phyloP scores from a whole-genome alignment of 2,329 filamentous ascomycete genomes.

The Juglanconis sp. region DNA sequence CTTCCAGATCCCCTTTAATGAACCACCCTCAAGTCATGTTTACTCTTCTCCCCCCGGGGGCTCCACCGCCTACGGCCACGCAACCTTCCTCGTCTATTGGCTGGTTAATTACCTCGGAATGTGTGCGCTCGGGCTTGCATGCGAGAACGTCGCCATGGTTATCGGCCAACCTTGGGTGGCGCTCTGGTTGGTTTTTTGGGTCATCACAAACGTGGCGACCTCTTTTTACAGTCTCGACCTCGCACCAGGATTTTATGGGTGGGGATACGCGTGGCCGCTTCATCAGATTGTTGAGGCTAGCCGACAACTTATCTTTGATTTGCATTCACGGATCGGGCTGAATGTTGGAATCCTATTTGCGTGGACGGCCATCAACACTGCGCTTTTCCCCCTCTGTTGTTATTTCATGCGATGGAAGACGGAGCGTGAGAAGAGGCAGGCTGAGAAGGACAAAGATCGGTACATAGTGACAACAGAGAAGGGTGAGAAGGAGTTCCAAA shows the following conservation, averaged over 20 bases:
- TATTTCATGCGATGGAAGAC: conserved; percentile 41
- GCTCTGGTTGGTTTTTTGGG: conserved; percentile 65
- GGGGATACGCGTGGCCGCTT: conserved; percentile 63
- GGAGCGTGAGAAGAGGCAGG: conserved; percentile 26
- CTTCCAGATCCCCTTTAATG: conserved; percentile 61
- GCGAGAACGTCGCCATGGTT: conserved; percentile 63
- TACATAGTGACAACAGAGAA: conserved; percentile 26
- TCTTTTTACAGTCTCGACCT: conserved; percentile 59
- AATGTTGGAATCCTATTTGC: conserved; percentile 60
- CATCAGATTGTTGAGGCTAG: conserved; percentile 59
- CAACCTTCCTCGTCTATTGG: conserved; percentile 61
- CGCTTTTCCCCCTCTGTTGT: conserved; percentile 49
- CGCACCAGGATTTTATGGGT: conserved; percentile 55
- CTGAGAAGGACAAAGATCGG: conserved; percentile 24
- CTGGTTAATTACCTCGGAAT: conserved; percentile 63
- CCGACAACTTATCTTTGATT: conserved; percentile 58
- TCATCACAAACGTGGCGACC: conserved; percentile 62
- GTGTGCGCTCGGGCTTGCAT: conserved; percentile 59
- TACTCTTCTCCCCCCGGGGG: conserved; percentile 42
- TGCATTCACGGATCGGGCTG: conserved; percentile 54
- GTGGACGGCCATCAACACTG: conserved; percentile 52
- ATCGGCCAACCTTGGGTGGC: conserved; percentile 58
- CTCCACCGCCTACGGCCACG: conserved; percentile 53
- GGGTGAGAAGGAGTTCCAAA: conserved; percentile 26
- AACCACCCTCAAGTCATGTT: conserved; percentile 37